Conservation (phyloP, 257 asterid species). For the Solanum ossicruentum region DNA sequence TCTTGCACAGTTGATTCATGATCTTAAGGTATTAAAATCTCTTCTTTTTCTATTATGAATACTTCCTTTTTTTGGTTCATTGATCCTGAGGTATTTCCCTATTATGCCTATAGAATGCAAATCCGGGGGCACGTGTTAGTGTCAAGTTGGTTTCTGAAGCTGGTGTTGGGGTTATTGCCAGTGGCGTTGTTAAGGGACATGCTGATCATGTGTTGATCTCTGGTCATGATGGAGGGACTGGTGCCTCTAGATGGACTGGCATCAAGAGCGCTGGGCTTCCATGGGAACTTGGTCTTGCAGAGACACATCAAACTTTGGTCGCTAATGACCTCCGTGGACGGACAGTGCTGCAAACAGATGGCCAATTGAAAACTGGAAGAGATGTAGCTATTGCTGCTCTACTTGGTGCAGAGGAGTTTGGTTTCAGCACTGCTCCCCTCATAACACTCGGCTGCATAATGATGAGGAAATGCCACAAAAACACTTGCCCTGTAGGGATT, state of each 20-base stretch:
- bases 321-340: conserved; percentile 99
- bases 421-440: conserved; percentile 98
- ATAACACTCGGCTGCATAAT: conserved; percentile 95
- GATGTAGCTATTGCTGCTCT: conserved; percentile 97
- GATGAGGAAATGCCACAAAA: conserved; percentile 99
- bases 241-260: conserved; percentile 99
- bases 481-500: conserved; percentile 98
- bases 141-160: conserved; percentile 99
- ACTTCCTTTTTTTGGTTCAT: neutral
- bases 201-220: conserved; percentile 97
- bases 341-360: conserved; percentile 89
- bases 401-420: conserved; percentile 99
- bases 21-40: conserved; percentile 58
- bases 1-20: conserved; percentile 96
- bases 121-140: conserved; percentile 93
- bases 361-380: conserved; percentile 95
- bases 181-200: conserved; percentile 97
- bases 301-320: conserved; percentile 96
- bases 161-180: conserved; percentile 98
- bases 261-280: conserved; percentile 98
- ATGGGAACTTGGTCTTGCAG: conserved; percentile 99
- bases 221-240: conserved; percentile 99
- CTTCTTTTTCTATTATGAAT: neutral
- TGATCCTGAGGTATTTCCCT: neutral
- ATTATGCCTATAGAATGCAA: conserved; percentile 52